Conservation (phyloP, 2,329 filamentous ascomycete species). For the Coniochaeta hoffmannii region DNA sequence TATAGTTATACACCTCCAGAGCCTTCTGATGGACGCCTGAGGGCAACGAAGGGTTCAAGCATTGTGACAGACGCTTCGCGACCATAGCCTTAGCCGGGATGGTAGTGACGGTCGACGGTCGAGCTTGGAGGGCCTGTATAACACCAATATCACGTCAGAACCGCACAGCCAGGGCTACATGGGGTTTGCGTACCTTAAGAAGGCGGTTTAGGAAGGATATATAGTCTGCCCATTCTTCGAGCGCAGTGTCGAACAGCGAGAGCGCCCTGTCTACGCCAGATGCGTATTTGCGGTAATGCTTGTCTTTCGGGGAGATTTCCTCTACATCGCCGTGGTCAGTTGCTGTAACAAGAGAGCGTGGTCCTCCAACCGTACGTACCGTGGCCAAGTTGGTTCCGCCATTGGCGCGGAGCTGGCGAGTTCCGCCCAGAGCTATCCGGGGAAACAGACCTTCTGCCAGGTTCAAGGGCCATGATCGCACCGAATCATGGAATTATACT, state of each 20-base stretch:
- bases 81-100: conserved; percentile 79
- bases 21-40: conserved; percentile 97
- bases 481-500: neutral
- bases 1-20: conserved; percentile 83
- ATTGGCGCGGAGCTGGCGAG: conserved; percentile 67
- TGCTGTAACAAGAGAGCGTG: neutral
- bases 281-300: conserved; percentile 80
- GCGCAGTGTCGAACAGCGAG: conserved; percentile 80
- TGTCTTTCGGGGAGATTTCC: conserved; percentile 51
- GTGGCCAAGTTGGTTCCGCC: conserved; percentile 69
- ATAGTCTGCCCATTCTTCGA: conserved; percentile 99
- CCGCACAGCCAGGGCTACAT: neutral
- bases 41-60: conserved; percentile 83
- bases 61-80: conserved; percentile 89
- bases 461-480: conserved; percentile 54
- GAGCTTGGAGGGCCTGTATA: conserved; percentile 76
- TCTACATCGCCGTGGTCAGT: conserved; percentile 30
- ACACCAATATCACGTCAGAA: conserved; percentile 7
- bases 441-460: conserved; percentile 54
- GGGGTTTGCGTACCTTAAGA: conserved; percentile 63
- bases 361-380: conserved; percentile 45
- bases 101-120: conserved; percentile 60
- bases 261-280: conserved; percentile 80
- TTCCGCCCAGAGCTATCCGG: conserved; percentile 79
- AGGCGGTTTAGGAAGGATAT: conserved; percentile 92